Evolutionary conservation across 257 asterid species (phyloP), one percentile per base, ranked within the genome.

Genomic region (Misopates orontium): DNA sequence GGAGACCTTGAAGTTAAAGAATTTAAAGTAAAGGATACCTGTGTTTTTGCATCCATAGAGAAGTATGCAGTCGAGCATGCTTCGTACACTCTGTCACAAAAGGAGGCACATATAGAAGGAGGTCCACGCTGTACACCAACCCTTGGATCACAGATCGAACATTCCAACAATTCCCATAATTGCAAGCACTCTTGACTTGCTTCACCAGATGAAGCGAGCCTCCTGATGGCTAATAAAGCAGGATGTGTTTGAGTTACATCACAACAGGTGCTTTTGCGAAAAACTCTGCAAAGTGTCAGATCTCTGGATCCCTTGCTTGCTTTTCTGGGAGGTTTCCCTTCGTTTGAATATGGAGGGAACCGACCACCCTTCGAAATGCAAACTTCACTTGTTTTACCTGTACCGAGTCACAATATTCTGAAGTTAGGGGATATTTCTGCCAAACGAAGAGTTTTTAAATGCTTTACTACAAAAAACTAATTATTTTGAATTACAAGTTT

Each of bases 361-460:
- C 98, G 89, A 20, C 96, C 99, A 64, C 99, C 99, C 19, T 78
- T 95, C 67, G 99, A 94, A 60, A 90, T 39, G 71, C 98, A 94
- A 60, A 88, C 87, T 68, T 83, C 96, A 71, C 69, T 64, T 55
- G 80, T 68, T 80, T 81, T 81, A 70, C 95, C 96, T 94, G 91
- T 75, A 73, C 60, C 63, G n/a, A 32, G 59, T 53, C 48, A 65
- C 40, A 56, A 28, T 56, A 49, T 22, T 53, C 18, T 11, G 47
- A 66, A 41, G 56, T 49, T 51, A 51, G 13, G 42, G 53, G 39
- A 40, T 54, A 40, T 63, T 62, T 54, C 53, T 42, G 5, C 2
- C 20, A 67, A 22, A 52, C 49, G 45, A 51, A 45, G 32, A 71
- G 61, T 47, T 62, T 67, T 21, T 52, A 57, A 22, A 36, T 60